A percentile compares a stretch with the other conserved stretches of the same genome.
Conservation (phyloP, 441 rosid species). For the Omphalea diandra region DNA sequence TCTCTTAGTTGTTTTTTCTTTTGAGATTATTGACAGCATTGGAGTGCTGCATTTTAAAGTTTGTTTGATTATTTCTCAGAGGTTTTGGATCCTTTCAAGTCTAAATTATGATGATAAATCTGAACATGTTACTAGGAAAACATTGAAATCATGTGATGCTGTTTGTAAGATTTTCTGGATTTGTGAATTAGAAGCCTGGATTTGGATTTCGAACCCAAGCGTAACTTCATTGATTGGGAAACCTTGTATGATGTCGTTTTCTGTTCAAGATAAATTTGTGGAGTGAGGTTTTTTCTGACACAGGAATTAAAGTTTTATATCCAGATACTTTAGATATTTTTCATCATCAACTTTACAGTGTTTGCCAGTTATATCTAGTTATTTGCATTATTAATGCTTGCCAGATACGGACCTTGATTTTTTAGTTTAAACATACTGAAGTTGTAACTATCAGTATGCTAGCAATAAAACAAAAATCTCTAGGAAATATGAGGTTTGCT, state of each 20-base stretch:
- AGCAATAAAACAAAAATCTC: neutral
- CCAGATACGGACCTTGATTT: neutral
- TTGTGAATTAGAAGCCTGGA: neutral
- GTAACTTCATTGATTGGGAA: too few relatives aligned
- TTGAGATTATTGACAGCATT: neutral
- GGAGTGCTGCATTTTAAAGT: constrained; percentile 9
- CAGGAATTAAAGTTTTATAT: neutral
- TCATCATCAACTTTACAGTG: neutral
- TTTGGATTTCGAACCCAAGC: neutral
- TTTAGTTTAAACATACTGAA: constrained; percentile 15
- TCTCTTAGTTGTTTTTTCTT: constrained; percentile 19
- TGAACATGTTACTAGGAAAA: neutral
- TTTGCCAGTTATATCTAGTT: too few relatives aligned
- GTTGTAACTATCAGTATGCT: constrained; percentile 10
- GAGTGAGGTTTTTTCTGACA: neutral
- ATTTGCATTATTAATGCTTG: constrained; percentile 1
- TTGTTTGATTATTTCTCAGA: neutral
- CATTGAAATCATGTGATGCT: constrained; percentile 8
- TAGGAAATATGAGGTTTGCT: neutral
- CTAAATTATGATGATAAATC: neutral
- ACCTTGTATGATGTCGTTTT: neutral
- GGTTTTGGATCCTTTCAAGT: constrained; percentile 5
- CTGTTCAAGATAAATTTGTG: neutral
- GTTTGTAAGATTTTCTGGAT: neutral
- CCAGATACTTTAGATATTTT: neutral